phyloP scores from a whole-genome alignment of 306 rosid genomes.

The Arachis stenosperma region DNA sequence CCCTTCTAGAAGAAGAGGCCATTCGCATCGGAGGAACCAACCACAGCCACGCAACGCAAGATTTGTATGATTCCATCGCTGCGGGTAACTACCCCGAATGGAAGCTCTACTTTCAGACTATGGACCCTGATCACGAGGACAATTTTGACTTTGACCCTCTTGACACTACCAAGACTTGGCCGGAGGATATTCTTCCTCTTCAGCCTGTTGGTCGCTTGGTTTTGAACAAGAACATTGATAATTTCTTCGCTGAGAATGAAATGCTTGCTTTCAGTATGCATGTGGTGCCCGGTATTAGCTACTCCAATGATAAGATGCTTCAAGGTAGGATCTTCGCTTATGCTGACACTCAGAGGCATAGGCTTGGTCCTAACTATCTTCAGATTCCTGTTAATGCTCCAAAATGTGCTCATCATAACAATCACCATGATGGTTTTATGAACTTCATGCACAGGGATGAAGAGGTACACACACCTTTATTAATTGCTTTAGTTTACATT shows the following conservation, averaged over 20 bases:
- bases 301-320: slow-evolving; percentile 83
- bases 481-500: not conserved
- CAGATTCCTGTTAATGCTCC: slow-evolving; percentile 88
- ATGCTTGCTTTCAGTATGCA: slow-evolving; percentile 82
- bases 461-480: slow-evolving; percentile 45
- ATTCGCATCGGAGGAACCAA: slow-evolving; percentile 75
- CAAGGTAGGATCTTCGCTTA: slow-evolving; percentile 76
- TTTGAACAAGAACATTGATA: slow-evolving; percentile 78
- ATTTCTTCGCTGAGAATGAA: slow-evolving; percentile 88
- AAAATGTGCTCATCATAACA: slow-evolving; percentile 80
- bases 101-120: slow-evolving; percentile 79
- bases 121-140: slow-evolving; percentile 80
- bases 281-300: slow-evolving; percentile 77
- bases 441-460: slow-evolving; percentile 91
- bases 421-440: slow-evolving; percentile 86
- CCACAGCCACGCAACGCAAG: slow-evolving; percentile 90
- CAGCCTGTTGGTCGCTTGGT: slow-evolving; percentile 95
- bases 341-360: slow-evolving; percentile 82
- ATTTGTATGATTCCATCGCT: slow-evolving; percentile 79
- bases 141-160: slow-evolving; percentile 80
- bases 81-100: slow-evolving; percentile 92
- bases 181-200: slow-evolving; percentile 79
- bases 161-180: slow-evolving; percentile 90
- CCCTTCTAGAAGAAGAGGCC: slow-evolving; percentile 78
- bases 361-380: slow-evolving; percentile 90